Conservation (phyloP, 306 rosid genomes). For the Boehmeria nivea region DNA sequence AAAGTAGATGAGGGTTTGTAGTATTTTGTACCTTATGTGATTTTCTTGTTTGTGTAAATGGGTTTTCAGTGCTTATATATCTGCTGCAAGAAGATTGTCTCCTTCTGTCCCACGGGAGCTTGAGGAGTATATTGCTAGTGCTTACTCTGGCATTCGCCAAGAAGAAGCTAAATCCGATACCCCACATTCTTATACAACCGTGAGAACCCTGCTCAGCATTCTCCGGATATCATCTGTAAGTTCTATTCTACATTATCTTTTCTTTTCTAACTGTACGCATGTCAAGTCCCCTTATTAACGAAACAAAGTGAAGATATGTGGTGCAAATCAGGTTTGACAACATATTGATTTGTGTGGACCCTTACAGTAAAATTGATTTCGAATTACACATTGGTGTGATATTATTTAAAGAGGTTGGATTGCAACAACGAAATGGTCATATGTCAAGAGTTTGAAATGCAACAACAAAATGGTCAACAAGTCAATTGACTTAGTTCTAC, state of each 20-base stretch:
- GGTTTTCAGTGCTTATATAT: slow-evolving; percentile 71
- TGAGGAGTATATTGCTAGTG: slow-evolving; percentile 92
- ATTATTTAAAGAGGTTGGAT: too few species aligned
- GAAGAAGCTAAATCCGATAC: slow-evolving; percentile 86
- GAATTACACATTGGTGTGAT: too few species aligned
- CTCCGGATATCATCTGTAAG: slow-evolving; percentile 93
- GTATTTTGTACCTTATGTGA: neutral
- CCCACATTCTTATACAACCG: slow-evolving; percentile 93
- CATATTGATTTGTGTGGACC: neutral
- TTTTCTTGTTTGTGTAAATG: slow-evolving; percentile 1
- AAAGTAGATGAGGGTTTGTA: neutral
- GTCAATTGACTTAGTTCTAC: too few species aligned
- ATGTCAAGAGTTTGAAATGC: too few species aligned
- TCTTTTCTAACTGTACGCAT: neutral
- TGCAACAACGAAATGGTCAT: too few species aligned
- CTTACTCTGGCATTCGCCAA: slow-evolving; percentile 85
- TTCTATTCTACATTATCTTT: slow-evolving; percentile 5
- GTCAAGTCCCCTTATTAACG: neutral
- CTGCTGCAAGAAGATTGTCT: slow-evolving; percentile 89
- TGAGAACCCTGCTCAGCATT: slow-evolving; percentile 95
- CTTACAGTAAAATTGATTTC: too few species aligned
- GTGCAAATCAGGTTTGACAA: neutral
- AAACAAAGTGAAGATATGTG: neutral
- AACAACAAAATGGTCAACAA: too few species aligned
- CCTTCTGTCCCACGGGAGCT: slow-evolving; percentile 75